Evolutionary conservation across 257 asterid species (phyloP).

Genomic region (Primulina eburnea): DNA sequence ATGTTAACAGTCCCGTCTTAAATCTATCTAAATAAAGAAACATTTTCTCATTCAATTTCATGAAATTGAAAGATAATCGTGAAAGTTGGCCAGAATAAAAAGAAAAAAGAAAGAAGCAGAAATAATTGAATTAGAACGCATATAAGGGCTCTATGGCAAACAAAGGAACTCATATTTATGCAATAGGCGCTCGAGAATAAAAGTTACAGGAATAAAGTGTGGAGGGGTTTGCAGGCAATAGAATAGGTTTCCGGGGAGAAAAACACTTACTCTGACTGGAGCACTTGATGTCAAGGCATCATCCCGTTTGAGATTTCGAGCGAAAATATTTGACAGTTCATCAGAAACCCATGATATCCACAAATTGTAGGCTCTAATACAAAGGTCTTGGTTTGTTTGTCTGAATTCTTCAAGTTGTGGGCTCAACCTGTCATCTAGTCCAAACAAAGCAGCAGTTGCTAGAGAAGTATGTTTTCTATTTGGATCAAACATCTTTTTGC

Average conservation of each 20-base stretch:
- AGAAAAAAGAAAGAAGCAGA: background rate
- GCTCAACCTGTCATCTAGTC: slow-evolving; percentile 71
- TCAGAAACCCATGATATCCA: slow-evolving; percentile 89
- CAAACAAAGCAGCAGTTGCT: slow-evolving; percentile 66
- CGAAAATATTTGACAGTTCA: slow-evolving; percentile 66
- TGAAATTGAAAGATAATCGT: slow-evolving; percentile 2
- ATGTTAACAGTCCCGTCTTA: background rate
- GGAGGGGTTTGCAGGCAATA: slow-evolving; percentile 17
- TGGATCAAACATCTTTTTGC: slow-evolving; percentile 61
- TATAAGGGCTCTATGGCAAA: slow-evolving; percentile 16
- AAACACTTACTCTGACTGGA: slow-evolving; percentile 68
- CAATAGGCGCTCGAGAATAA: slow-evolving; percentile 2
- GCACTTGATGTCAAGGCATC: slow-evolving; percentile 75
- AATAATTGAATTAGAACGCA: slow-evolving; percentile 15
- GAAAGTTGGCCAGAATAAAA: slow-evolving; percentile 15
- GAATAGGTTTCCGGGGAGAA: slow-evolving; percentile 18
- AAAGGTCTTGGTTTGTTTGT: slow-evolving; percentile 70
- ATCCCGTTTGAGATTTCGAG: slow-evolving; percentile 65
- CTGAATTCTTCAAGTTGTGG: slow-evolving; percentile 82
- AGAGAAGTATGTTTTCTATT: slow-evolving; percentile 63
- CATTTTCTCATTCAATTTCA: background rate
- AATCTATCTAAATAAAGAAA: slow-evolving; percentile 14
- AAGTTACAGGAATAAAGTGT: slow-evolving; percentile 8
- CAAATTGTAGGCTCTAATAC: slow-evolving; percentile 74
- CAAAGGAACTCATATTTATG: slow-evolving; percentile 13